phyloP scores from a whole-genome alignment of 306 rosid genomes.

The Pueraria montana region DNA sequence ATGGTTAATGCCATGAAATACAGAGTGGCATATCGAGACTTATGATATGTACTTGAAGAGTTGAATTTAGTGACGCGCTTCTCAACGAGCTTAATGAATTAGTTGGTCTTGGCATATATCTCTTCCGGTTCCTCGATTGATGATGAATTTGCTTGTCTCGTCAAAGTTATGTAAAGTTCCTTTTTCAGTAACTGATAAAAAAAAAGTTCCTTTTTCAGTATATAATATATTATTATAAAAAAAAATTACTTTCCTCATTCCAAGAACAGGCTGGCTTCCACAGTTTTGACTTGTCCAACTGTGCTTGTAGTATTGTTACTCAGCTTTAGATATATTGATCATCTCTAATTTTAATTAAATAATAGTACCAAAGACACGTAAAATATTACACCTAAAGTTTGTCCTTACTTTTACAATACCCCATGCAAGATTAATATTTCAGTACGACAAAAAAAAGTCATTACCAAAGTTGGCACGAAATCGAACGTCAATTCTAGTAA shows the following conservation, averaged over 20 bases:
- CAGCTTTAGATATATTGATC: neutral
- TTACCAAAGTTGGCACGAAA: neutral
- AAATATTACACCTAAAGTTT: neutral
- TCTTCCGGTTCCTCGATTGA: neutral
- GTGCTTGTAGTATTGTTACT: neutral
- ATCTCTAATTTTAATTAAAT: neutral
- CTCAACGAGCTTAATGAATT: neutral
- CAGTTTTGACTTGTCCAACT: neutral
- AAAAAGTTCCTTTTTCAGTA: neutral
- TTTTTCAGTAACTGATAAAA: neutral
- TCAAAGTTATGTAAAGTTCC: neutral
- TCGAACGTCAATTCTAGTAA: neutral
- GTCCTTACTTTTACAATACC: neutral
- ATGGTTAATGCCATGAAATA: neutral
- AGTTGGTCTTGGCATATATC: neutral
- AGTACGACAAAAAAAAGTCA: constrained; percentile 4
- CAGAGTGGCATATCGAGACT: neutral
- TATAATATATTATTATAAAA: neutral
- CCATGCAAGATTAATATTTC: neutral
- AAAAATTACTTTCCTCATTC: neutral
- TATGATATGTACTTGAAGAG: neutral
- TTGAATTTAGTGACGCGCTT: neutral
- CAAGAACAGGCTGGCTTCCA: neutral
- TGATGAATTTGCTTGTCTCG: neutral
- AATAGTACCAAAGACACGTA: neutral